phyloP scores from a whole-genome alignment of 139 green algal species.

The Coelastrella sp. region DNA sequence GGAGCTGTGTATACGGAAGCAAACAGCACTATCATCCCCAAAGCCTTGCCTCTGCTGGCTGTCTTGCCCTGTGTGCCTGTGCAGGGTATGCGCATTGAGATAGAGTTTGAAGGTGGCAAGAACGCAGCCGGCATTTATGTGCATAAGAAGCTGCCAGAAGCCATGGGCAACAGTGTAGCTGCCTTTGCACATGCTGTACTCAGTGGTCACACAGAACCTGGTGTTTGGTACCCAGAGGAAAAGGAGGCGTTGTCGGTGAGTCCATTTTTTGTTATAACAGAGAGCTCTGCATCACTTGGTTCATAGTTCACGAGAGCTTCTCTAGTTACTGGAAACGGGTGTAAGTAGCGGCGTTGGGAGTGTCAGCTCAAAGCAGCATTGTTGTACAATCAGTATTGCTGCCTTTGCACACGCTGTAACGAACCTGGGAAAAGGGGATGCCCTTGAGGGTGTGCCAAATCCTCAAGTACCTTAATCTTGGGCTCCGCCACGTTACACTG shows the following conservation, averaged over 20 bases:
- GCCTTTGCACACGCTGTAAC: conserved; percentile 79
- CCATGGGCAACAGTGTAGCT: conserved; percentile 76
- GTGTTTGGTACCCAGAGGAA: conserved; percentile 98
- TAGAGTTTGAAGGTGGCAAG: conserved; percentile 88
- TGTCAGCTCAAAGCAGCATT: too few relatives aligned
- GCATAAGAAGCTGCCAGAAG: conserved; percentile 82
- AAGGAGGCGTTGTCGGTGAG: conserved; percentile 68
- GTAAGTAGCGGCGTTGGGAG: too few relatives aligned
- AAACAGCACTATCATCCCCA: too few relatives aligned
- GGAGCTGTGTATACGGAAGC: too few relatives aligned
- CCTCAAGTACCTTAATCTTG: too few relatives aligned
- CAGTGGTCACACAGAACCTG: conserved; percentile 82
- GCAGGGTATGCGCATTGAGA: conserved; percentile 90
- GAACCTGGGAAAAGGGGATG: too few relatives aligned
- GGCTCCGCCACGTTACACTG: conserved; percentile 81
- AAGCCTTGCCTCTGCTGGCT: not conserved
- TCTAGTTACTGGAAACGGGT: too few relatives aligned
- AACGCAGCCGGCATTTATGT: conserved; percentile 84
- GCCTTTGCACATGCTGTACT: conserved; percentile 82
- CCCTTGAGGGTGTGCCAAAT: too few relatives aligned
- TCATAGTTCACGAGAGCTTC: too few relatives aligned
- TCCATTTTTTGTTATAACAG: too few relatives aligned
- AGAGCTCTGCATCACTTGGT: too few relatives aligned
- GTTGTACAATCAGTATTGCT: too few relatives aligned
- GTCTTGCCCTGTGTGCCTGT: not conserved